Evolutionary conservation across 73 alveolate species (phyloP), one percentile per base, ranked within the genome.

Genomic region (Symbiodinium pilosum): DNA sequence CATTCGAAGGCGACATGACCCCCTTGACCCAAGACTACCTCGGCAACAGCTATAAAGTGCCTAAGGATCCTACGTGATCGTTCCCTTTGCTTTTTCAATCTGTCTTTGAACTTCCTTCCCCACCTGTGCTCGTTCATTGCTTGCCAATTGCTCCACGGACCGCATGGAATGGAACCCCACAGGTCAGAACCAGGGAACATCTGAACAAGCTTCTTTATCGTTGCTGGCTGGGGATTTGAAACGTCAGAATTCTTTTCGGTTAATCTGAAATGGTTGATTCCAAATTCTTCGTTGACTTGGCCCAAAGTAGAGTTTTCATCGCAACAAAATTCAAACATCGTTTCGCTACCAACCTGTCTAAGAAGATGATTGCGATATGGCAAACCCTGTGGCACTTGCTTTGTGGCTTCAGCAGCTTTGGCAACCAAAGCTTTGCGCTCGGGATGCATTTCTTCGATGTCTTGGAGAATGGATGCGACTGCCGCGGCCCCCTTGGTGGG

Each of bases 311-410:
- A 88, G 9, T 59, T 51, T 3, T 20, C 39, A 3, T 41, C 34
- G 44, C 95, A 88, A n/a, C 95, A 88, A 21, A 88, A 88, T 18
- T 87, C 94, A 36, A 87, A 87, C 94, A 87, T 52, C n/a, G 40
- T 43, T 59, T 39, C 42, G 69, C 32, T 20, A 12, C 32, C 73
- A 20, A 20, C 73, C 3, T 20, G 73, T 16, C 73, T 5, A 32
- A 12, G 34, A 32, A 8, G 73, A 12, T 56, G 73, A 16, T 20
- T 56, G 26, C 32, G 73, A 56, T 56, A 8, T 32, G 73, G 73
- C 34, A 56, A 56, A 9, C 59, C 59, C 59, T 47, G 59, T 14
- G 59, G 59, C 59, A 47, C 59, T 47, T 56, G 73, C 32, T 56
- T 20, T 26, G 26, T 32, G n/a, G 73, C 73, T 3, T 12, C 34